phyloP scores from a whole-genome alignment of 2,329 filamentous ascomycete genomes.

The Allantophomopsis cytisporea region DNA sequence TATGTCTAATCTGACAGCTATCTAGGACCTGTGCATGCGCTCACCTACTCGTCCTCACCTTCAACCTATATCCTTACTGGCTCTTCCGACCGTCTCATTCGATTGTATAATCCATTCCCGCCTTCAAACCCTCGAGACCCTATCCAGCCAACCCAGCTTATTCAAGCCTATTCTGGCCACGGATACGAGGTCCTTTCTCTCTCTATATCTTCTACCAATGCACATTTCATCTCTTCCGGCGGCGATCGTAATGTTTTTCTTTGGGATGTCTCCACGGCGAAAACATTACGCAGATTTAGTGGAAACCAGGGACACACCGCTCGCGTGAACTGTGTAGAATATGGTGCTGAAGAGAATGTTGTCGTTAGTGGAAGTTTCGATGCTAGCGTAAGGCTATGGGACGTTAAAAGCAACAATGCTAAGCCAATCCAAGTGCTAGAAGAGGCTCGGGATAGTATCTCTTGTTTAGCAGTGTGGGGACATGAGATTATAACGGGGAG shows the following conservation, averaged over 20 bases:
- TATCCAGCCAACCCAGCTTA: conserved; percentile 30
- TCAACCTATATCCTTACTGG: conserved; percentile 75
- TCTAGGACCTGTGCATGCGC: conserved; percentile 56
- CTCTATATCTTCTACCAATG: conserved; percentile 61
- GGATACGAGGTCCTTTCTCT: conserved; percentile 86
- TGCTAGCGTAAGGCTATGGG: conserved; percentile 66
- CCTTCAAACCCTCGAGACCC: conserved; percentile 23
- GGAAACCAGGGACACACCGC: conserved; percentile 27
- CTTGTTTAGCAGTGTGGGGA: conserved; percentile 20
- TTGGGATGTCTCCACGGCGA: conserved; percentile 80
- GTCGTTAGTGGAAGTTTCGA: conserved; percentile 65
- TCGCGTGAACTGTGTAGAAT: conserved; percentile 65
- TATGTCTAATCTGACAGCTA: conserved; percentile 1
- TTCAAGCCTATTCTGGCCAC: conserved; percentile 82
- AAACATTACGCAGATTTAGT: conserved; percentile 63
- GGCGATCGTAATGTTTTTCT: conserved; percentile 86
- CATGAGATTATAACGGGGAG: conserved; percentile 57
- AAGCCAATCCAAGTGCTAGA: conserved; percentile 60
- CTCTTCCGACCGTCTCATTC: conserved; percentile 70
- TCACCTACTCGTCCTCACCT: conserved; percentile 58
- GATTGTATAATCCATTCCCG: conserved; percentile 67
- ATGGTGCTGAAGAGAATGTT: conserved; percentile 60
- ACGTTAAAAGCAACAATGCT: conserved; percentile 36
- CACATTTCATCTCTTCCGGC: conserved; percentile 73
- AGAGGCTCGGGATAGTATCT: conserved; percentile 58